Base-by-base conservation (phyloP, 129 eudicot genomes). In the Lactuca saligna region DNA sequence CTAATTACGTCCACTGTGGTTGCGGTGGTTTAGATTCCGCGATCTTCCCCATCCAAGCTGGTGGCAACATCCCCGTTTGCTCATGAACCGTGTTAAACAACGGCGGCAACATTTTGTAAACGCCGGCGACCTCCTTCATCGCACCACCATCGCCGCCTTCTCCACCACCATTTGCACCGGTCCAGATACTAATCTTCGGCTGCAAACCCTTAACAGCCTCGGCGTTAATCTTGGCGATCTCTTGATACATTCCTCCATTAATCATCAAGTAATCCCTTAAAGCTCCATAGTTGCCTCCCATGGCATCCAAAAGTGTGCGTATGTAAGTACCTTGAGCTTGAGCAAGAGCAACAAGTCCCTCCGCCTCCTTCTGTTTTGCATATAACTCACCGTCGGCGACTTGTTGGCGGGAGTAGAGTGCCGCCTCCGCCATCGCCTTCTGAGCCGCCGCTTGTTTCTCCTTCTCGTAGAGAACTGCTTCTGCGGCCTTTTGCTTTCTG, bases 101-200 rank as follows among this genome's bases (percentile, higher is more conserved):
- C 17, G 82, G 78, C n/a, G 78, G 78, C 62, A 78, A 54, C 75
- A 73, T 79, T 31, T 51, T 73, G 46, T 79, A 79, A 15, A 79
- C 79, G 7, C 77, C 71, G 3, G 71, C 79, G 9, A 79, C 70
- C 15, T 79, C 79, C 69, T 66, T 72, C 65, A 59, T 46, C 2
- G 62, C 74, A 46, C 64, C 42, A 33, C 82, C 82, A 15, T 67
- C 70, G 4, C 48, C 50, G 9, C 74, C 70, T 13, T 57, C 79
- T 6, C 35, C 62, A 8, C 70, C 61, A n/a, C 82, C 79, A 60
- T 33, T 48, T 29, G 63, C 80, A 6, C 72, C 76, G 4, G 76
- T 57, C 83, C 83, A 73, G n/a, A 79, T 33, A 38, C 79, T 79
- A n/a, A 79, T 74, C 72, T 79, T 79, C 6, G 80, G 83, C 71